Conservation (phyloP, 345 rosid species). For the Eucalyptus guilfoylei region DNA sequence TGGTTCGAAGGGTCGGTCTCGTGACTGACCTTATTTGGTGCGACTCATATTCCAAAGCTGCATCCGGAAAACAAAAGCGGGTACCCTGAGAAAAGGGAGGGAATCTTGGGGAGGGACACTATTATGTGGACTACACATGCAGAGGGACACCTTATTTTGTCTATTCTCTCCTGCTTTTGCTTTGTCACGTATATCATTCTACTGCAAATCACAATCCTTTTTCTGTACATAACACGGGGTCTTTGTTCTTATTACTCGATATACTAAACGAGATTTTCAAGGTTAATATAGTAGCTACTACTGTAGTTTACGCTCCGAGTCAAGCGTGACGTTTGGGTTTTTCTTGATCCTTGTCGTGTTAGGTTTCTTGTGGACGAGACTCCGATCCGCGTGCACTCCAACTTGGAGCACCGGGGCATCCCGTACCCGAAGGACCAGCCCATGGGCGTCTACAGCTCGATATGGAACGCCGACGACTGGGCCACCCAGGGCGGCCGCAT, state of each 20-base stretch:
- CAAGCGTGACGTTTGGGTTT: not conserved
- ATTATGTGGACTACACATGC: not conserved
- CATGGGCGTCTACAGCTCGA: slow-evolving; percentile 96
- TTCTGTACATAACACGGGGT: not conserved
- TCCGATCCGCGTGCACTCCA: slow-evolving; percentile 65
- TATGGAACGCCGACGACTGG: slow-evolving; percentile 99
- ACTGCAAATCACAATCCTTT: not conserved
- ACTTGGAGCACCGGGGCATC: slow-evolving; percentile 80
- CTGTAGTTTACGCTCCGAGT: not conserved
- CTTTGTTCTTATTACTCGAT: not conserved
- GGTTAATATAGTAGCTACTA: not conserved
- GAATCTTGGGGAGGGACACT: not conserved
- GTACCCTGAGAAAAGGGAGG: not conserved
- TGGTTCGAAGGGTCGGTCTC: not conserved
- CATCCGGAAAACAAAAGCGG: not conserved
- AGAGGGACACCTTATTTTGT: not conserved
- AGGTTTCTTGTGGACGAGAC: slow-evolving; percentile 91
- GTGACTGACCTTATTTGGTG: not conserved
- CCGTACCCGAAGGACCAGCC: slow-evolving; percentile 91
- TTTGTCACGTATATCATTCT: not conserved
- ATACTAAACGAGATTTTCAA: not conserved
- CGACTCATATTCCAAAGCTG: not conserved
- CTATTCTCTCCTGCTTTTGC: not conserved
- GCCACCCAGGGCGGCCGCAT: slow-evolving; percentile 96
- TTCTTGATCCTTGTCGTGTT: not conserved